Evolutionary conservation across 2,329 filamentous ascomycete species (phyloP).

Genomic region (Cladobotryum mycophilum): DNA sequence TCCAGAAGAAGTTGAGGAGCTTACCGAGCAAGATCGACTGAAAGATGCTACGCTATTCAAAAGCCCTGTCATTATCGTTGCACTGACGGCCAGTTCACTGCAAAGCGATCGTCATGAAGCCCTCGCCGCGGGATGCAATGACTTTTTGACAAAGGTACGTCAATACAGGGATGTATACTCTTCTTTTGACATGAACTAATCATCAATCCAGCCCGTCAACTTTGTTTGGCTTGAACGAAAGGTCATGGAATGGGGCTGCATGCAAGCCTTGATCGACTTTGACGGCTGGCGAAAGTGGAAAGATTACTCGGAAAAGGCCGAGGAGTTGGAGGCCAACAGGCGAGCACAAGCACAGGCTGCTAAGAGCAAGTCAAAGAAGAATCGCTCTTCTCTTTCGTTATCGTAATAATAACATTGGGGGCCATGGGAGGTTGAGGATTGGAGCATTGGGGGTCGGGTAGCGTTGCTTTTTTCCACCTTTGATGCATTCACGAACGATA

Average conservation of each 20-base stretch:
- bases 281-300: constrained; percentile 99
- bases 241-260: constrained; percentile 99
- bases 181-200: background rate
- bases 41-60: constrained; percentile 72
- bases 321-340: constrained; percentile 37
- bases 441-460: constrained; percentile 7
- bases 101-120: constrained; percentile 95
- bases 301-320: constrained; percentile 56
- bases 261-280: constrained; percentile 98
- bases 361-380: constrained; percentile 40
- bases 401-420: background rate
- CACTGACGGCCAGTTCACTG: constrained; percentile 86
- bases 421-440: too few species aligned
- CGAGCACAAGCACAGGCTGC: constrained; percentile 28
- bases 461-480: constrained; percentile 7
- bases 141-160: constrained; percentile 91
- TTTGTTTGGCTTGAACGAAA: constrained; percentile 97
- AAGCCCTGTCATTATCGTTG: constrained; percentile 95
- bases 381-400: constrained; percentile 31
- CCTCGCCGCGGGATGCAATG: constrained; percentile 90
- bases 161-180: background rate
- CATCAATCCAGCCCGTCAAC: constrained; percentile 68
- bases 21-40: constrained; percentile 62
- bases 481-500: background rate
- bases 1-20: constrained; percentile 38